Base-by-base conservation (phyloP, 768 basidiomycete genomes). In the Kwoniella mangroviensis region DNA sequence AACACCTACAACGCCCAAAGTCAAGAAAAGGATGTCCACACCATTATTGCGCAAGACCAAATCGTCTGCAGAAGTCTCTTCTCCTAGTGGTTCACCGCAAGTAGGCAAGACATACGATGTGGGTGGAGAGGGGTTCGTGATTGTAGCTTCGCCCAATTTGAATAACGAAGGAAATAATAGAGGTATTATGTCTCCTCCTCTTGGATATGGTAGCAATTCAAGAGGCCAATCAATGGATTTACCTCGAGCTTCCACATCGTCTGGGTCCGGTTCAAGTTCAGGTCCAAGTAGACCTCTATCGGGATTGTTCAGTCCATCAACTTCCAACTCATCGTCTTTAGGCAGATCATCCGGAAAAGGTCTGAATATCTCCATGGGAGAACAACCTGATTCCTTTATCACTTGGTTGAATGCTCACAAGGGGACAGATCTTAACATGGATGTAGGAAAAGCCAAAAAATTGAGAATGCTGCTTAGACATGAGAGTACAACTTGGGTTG, bases 401-500 rank as follows among this genome's bases (percentile, higher is more conserved):
- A 19, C 51, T 4, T 80, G 79, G 79, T 53, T 80, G 13, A 45
- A 58, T 24, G 52, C 58, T 17, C 55, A 76, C 60, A 78, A 73
- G 49, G 79, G 65, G 15, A 80, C 79, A 4, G 77, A 78, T 62
- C 60, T 80, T 42, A 84, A 87, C n/a, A 86, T 98, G 51, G 93
- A 94, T n/a, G 85, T 96, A 0, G 93, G 92, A 72, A 86, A 88
- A 42, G 86, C 95, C 54, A 97, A 97, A 84, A 95, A 94, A 82
- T 82, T 99, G 67, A 85, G 94, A 68, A 84, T 98, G 69, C 82
- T 97, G 74, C 85, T 99, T 24, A 85, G 97, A 66, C 97, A 97
- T 75, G 97, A 98, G 83, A 87, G 90, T n/a, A 93, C 95, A 1
- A 88, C 86, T 64, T 98, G 96, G 95, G 90, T 97, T 13, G 87